Percentiles rank a stretch among this genome's conserved stretches.
These are phyloP conservation scores for Solanum hybrid DNA, from an alignment of 305 asterid species.

Conservation along the genomic window DNA sequence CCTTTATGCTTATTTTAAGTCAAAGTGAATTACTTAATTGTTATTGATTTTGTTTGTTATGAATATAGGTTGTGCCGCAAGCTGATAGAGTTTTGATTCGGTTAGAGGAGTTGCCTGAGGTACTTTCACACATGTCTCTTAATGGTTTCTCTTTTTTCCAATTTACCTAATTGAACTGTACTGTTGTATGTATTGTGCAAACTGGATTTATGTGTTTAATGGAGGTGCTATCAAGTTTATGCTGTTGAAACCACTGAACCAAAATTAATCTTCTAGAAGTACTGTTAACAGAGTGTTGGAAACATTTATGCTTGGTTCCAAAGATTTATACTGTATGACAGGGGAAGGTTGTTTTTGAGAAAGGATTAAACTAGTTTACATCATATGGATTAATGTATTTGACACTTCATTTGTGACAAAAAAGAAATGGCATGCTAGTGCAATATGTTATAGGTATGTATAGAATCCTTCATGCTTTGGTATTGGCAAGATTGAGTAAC, in stretches of 20 bases:
- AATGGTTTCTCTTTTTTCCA: background rate
- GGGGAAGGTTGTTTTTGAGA: background rate
- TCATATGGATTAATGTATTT: no score
- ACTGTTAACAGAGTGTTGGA: no score
- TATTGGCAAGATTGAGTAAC: no score
- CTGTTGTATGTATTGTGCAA: background rate
- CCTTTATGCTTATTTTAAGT: background rate
- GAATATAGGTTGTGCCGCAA: slow-evolving; percentile 72
- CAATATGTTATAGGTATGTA: background rate
- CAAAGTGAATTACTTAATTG: background rate
- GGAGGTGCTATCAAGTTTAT: background rate
- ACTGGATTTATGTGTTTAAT: background rate
- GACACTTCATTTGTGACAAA: background rate
- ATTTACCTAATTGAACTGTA: background rate
- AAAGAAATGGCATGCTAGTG: background rate
- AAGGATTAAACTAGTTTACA: background rate
- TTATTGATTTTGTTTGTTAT: background rate
- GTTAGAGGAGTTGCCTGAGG: slow-evolving; percentile 67
- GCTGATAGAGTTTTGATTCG: slow-evolving; percentile 83
- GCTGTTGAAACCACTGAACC: background rate
- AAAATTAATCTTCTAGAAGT: no score
- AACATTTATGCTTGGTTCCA: no score
- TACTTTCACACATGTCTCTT: slow-evolving; percentile 9
- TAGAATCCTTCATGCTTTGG: no score
- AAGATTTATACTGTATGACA: no score